A percentile compares a stretch with the other conserved stretches of the same genome.
phyloP scores from a whole-genome alignment of 192 early-diverging fungal genomes.

The Obelidium mucronatum region DNA sequence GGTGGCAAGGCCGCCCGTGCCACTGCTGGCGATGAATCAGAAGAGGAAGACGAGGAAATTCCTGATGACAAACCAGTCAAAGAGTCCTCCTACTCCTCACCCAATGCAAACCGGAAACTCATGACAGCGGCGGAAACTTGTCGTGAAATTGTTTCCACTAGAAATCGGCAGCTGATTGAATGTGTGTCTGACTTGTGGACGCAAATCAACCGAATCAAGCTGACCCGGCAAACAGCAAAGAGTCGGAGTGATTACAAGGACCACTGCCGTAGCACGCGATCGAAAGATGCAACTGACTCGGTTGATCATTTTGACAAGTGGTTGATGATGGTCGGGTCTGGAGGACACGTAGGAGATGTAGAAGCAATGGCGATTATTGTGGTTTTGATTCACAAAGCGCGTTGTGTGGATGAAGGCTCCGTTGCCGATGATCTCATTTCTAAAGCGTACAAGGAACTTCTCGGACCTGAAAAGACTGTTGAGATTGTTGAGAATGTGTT shows the following conservation, averaged over 20 bases:
- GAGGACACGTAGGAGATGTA: slow-evolving; percentile 41
- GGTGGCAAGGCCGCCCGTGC: neutral
- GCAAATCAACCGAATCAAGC: slow-evolving; percentile 31
- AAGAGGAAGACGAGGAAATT: slow-evolving; percentile 18
- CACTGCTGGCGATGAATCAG: slow-evolving; percentile 21
- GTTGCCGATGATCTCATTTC: neutral
- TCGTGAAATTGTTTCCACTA: slow-evolving; percentile 43
- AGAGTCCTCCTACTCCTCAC: neutral
- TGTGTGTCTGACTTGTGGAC: slow-evolving; percentile 34
- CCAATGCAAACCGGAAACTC: neutral
- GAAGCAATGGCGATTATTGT: slow-evolving; percentile 43
- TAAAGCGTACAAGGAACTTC: slow-evolving; percentile 1
- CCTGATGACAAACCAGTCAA: neutral
- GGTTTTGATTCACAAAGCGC: slow-evolving; percentile 33
- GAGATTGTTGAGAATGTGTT: slow-evolving; percentile 5
- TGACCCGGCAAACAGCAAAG: slow-evolving; percentile 6
- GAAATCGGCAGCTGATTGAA: slow-evolving; percentile 43
- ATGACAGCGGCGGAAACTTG: slow-evolving; percentile 45
- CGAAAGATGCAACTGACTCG: slow-evolving; percentile 12
- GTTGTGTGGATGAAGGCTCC: slow-evolving; percentile 15
- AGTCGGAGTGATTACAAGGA: slow-evolving; percentile 34
- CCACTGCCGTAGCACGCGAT: slow-evolving; percentile 10
- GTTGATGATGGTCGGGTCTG: slow-evolving; percentile 37
- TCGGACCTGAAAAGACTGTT: slow-evolving; percentile 24
- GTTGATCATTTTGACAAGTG: slow-evolving; percentile 43